These are phyloP conservation scores for Plectosphaerella cucumerina DNA, from an alignment of 2,329 filamentous ascomycete species.

Conservation along the genomic window DNA sequence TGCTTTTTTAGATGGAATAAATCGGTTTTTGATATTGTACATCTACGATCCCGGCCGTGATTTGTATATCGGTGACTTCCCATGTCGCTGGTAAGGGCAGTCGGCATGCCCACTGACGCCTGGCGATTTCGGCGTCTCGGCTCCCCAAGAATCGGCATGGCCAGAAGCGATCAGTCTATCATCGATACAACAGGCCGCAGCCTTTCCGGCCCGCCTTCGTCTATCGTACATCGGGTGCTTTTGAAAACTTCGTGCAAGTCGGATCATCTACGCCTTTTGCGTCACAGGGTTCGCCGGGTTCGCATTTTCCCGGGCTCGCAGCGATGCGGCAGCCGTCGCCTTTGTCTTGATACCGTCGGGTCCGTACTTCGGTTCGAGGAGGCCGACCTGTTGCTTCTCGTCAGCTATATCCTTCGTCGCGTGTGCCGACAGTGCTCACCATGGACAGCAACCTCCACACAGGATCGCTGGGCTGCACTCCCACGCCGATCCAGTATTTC, in stretches of 20 bases:
- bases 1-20: too few species aligned
- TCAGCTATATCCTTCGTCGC: too few species aligned
- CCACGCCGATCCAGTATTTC: constrained; percentile 95
- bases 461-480: constrained; percentile 87
- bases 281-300: not conserved
- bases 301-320: not conserved
- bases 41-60: too few species aligned
- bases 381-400: constrained; percentile 35
- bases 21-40: too few species aligned
- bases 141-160: too few species aligned
- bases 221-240: not conserved
- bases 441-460: constrained; percentile 82
- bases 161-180: not conserved
- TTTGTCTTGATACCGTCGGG: constrained; percentile 10
- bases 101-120: too few species aligned
- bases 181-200: not conserved
- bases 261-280: not conserved
- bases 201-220: not conserved
- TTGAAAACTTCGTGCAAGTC: not conserved
- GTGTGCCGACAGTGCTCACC: constrained; percentile 48
- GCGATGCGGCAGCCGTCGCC: constrained; percentile 9
- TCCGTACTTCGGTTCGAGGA: constrained; percentile 31
- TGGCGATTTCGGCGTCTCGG: too few species aligned
- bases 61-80: too few species aligned
- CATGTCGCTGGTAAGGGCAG: too few species aligned